A percentile compares a stretch with the other conserved stretches of the same genome.
phyloP scores from a whole-genome alignment of 1,284 basidiomycete genomes.

The Calocybe gambosa region DNA sequence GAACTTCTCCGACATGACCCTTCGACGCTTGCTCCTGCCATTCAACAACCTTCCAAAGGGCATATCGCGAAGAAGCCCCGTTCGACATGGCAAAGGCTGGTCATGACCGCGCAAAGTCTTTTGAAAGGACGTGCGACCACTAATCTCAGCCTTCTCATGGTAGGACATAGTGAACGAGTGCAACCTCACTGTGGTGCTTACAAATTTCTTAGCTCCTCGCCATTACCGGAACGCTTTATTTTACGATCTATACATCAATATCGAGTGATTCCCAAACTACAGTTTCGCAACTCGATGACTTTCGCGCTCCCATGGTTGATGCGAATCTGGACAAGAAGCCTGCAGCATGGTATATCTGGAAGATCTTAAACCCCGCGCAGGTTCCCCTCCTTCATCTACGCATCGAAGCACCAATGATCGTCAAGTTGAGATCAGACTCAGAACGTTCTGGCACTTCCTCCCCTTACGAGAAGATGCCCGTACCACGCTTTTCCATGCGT shows the following conservation, averaged over 20 bases:
- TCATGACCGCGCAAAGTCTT: constrained; percentile 39
- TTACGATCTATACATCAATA: constrained; percentile 54
- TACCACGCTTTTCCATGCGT: constrained; percentile 39
- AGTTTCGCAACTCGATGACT: constrained; percentile 27
- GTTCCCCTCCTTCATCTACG: constrained; percentile 71
- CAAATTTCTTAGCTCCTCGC: constrained; percentile 46
- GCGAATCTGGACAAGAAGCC: constrained; percentile 28
- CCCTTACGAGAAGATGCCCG: constrained; percentile 26
- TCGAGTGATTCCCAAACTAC: constrained; percentile 22
- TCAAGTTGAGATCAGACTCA: constrained; percentile 54
- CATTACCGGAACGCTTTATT: constrained; percentile 67
- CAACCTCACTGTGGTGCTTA: constrained; percentile 10
- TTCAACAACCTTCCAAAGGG: constrained; percentile 18
- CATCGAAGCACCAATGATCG: constrained; percentile 73
- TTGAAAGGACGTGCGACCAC: constrained; percentile 71
- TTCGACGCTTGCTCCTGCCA: constrained; percentile 30
- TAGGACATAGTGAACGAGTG: constrained; percentile 29
- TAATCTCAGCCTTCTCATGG: constrained; percentile 76
- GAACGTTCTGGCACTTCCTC: constrained; percentile 15
- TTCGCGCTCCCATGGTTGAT: constrained; percentile 22
- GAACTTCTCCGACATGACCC: constrained; percentile 71
- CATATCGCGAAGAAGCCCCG: constrained; percentile 27
- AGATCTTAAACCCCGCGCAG: constrained; percentile 69
- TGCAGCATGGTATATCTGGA: constrained; percentile 72
- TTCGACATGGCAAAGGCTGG: constrained; percentile 40